Evolutionary conservation across 2,329 filamentous ascomycete species (phyloP), one percentile per base, ranked within the genome.

Genomic region (Alternaria ethzedia): DNA sequence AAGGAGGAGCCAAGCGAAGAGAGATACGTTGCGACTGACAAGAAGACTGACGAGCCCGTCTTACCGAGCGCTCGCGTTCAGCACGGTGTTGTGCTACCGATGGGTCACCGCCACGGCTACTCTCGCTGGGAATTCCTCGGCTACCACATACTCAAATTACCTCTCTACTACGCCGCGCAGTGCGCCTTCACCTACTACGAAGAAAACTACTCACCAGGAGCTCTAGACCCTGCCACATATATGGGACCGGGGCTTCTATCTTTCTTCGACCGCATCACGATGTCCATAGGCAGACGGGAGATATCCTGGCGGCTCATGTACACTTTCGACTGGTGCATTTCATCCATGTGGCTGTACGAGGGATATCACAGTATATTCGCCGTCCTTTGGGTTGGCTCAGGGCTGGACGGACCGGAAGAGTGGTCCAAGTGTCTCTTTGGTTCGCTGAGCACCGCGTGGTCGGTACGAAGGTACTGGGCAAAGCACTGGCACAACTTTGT

Each of bases 401-500:
- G 57, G 1, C 20, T 70, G 10, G 70, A 73, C 32, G 23, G 3
- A 0, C 47, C 70, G 0, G 5, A 20, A 0, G 64, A 69, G 17
- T 73, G 70, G 70, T 44, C 43, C 0, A 13, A 63, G 23, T 9
- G 25, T 1, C 54, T 73, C 5, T 73, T 67, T 52, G 70, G 69
- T 2, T 17, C 45, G 0, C 4, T 70, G 3, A 13, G 13, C 1
- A 55, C 61, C 2, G 58, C 61, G 11, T 68, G 43, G 41, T 67
- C 54, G 6, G 70, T 72, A 3, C 36, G 71, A 3, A 12, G 59
- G 11, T 73, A 70, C 21, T 73, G 71, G 71, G 59, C 64, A 2
- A 49, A 54, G 9, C 70, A 72, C 43, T 73, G 71, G 71, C 71
- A 73, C 46, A 69, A 69, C 15, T 73, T 59, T 26, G 64, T 73